Evolutionary conservation across 352 stramenopile genomes (phyloP).

Genomic region (Hyaloperonospora brassicae): DNA sequence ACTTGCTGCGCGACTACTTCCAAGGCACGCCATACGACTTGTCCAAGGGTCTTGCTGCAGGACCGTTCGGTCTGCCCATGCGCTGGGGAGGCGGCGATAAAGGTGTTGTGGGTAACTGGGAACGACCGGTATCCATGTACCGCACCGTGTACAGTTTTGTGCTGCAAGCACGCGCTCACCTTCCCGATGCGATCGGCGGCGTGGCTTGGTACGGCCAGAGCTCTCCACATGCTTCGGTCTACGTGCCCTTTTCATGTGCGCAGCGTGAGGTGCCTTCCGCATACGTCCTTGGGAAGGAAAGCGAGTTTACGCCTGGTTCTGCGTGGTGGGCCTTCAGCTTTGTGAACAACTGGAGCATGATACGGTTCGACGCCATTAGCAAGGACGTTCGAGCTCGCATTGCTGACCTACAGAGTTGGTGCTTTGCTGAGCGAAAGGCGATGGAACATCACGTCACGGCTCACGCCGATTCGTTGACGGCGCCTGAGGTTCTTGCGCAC

Average conservation of each 20-base stretch:
- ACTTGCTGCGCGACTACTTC: conserved; percentile 86
- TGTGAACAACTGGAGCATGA: conserved; percentile 80
- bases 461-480: conserved; percentile 9
- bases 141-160: conserved; percentile 85
- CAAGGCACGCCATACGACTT: conserved; percentile 86
- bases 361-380: conserved; percentile 69
- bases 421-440: conserved; percentile 24
- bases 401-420: conserved; percentile 29
- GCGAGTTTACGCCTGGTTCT: conserved; percentile 54
- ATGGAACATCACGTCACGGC: conserved; percentile 19
- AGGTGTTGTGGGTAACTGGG: conserved; percentile 62
- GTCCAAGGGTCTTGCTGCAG: conserved; percentile 73
- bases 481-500: conserved; percentile 15
- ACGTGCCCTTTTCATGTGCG: conserved; percentile 56
- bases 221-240: conserved; percentile 63
- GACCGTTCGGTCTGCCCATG: conserved; percentile 87
- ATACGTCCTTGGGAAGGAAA: conserved; percentile 59
- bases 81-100: conserved; percentile 57
- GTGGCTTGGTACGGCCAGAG: conserved; percentile 63
- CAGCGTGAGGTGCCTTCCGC: conserved; percentile 41
- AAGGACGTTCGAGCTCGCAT: conserved; percentile 40
- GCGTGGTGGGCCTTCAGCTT: conserved; percentile 85
- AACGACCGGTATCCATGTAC: conserved; percentile 88
- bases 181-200: conserved; percentile 38
- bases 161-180: conserved; percentile 33